These are phyloP conservation scores for Mitragyna speciosa DNA, from an alignment of 257 asterid species.

Conservation along the genomic window DNA sequence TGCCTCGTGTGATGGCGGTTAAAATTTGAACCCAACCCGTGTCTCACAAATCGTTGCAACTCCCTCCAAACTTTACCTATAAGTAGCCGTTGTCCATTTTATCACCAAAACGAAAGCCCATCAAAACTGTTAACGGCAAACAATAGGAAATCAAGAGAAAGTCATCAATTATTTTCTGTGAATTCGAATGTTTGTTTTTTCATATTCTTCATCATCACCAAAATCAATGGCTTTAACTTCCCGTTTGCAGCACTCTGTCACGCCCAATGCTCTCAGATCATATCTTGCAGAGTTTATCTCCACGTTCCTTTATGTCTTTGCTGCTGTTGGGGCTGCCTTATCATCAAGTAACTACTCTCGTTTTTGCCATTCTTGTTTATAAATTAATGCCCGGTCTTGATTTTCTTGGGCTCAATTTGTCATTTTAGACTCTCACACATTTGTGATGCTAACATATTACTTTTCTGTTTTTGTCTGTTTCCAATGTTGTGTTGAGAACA, in stretches of 20 bases:
- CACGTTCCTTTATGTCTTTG: slow-evolving; percentile 78
- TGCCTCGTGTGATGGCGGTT: slow-evolving; percentile 40
- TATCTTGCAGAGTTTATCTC: slow-evolving; percentile 91
- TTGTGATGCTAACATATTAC: not conserved
- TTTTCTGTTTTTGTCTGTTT: not conserved
- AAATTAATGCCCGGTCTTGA: not conserved
- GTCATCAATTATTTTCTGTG: not conserved
- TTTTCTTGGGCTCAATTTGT: not conserved
- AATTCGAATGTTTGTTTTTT: not conserved
- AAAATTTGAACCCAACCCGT: slow-evolving; percentile 36
- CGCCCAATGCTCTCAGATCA: slow-evolving; percentile 63
- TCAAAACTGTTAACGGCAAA: not conserved
- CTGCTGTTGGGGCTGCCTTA: slow-evolving; percentile 66
- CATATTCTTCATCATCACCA: not conserved
- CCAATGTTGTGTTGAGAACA: slow-evolving; percentile 14
- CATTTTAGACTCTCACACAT: too few species aligned
- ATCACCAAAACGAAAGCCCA: too few species aligned
- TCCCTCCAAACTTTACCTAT: slow-evolving; percentile 18
- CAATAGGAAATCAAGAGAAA: not conserved
- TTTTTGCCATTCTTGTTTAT: not conserved
- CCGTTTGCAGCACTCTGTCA: slow-evolving; percentile 56
- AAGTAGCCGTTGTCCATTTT: not conserved
- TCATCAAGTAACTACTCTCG: slow-evolving; percentile 42
- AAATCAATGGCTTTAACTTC: slow-evolving; percentile 57
- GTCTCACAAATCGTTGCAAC: slow-evolving; percentile 35